Evolutionary conservation across 345 rosid species (phyloP), one percentile per base, ranked within the genome.

Genomic region (Rhodamnia rubescens): DNA sequence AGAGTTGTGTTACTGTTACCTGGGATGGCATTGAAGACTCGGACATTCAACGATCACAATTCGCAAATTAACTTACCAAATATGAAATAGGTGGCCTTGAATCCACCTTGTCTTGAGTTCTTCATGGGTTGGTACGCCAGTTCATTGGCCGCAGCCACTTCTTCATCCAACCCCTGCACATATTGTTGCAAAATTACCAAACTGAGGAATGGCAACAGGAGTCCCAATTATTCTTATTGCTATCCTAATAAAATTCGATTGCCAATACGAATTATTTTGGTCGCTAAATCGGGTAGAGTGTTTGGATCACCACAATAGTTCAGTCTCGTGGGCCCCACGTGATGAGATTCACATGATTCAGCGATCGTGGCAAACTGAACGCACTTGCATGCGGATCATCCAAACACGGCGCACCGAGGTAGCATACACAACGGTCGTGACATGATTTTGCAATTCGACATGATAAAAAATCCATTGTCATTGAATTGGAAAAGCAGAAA

Each of bases 51-150:
- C n/a, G 24, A 40, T 29, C 32, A 42, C 8, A 18, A 4, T 36
- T 69, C 8, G 27, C 27, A 15, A 69, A 69, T 69, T 47, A 4
- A 44, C 88, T 83, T 81, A 89, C 89, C 89, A 83, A 89, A 87
- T 59, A 89, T 24, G 85, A 87, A 89, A 74, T 83, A 84, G 50
- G 89, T 87, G 81, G 89, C 90, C 74, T 81, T 83, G 82, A 87
- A 84, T 54, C 89, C 89, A 15, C 90, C 90, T 64, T 89, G 78
- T 51, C 69, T 74, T 22, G 86, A 55, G 29, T 61, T 85, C 83
- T 83, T 89, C 83, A 83, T 84, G 7, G 49, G 85, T 13, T 85
- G 86, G 53, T 83, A 69, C n/a, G 55, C 53, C 42, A 74, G 51
- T 44, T 83, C 90, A 40, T 81, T 27, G 52, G 81, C 84, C 36